A percentile compares a stretch with the other conserved stretches of the same genome.
These are phyloP conservation scores for Herpetomonas samuelpessoai DNA, from an alignment of 208 protist genomes.

Conservation along the genomic window DNA sequence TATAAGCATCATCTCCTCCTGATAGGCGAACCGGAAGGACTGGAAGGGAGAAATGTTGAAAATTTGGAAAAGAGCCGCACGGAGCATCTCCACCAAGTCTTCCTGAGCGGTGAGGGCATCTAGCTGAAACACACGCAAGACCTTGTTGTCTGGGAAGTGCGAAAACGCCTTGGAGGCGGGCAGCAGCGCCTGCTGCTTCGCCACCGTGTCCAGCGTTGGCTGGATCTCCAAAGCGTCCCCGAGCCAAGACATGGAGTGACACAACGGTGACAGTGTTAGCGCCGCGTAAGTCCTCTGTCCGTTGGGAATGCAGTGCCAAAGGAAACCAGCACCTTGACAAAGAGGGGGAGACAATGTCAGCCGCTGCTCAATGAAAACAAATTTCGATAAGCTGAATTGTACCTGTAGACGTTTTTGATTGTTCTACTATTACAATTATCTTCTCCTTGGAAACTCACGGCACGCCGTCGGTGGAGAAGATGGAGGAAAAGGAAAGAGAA, in stretches of 20 bases:
- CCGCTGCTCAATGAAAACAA: too few relatives aligned
- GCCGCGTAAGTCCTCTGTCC: too few relatives aligned
- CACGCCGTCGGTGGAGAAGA: neutral
- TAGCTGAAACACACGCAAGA: constrained; percentile 82
- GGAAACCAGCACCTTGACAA: too few relatives aligned
- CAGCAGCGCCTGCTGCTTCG: constrained; percentile 76
- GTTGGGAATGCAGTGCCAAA: too few relatives aligned
- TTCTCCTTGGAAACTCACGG: too few relatives aligned
- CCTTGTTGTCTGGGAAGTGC: constrained; percentile 65
- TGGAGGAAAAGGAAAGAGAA: constrained; percentile 9
- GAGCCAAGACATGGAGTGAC: constrained; percentile 78
- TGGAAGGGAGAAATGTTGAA: constrained; percentile 65
- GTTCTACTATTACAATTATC: too few relatives aligned
- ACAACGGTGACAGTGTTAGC: too few relatives aligned
- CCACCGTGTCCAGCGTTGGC: constrained; percentile 67
- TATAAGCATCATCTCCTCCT: constrained; percentile 76
- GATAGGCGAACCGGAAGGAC: constrained; percentile 67
- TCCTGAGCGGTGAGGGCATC: constrained; percentile 66
- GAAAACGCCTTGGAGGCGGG: constrained; percentile 68
- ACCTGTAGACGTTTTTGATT: too few relatives aligned
- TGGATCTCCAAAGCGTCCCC: constrained; percentile 56
- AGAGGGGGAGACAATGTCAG: too few relatives aligned
- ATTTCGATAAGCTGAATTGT: too few relatives aligned
- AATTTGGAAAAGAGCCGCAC: constrained; percentile 50
- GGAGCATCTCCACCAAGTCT: constrained; percentile 81